Evolutionary conservation across 2,329 filamentous ascomycete genomes (phyloP).

Genomic region (Didymella keratinophila): DNA sequence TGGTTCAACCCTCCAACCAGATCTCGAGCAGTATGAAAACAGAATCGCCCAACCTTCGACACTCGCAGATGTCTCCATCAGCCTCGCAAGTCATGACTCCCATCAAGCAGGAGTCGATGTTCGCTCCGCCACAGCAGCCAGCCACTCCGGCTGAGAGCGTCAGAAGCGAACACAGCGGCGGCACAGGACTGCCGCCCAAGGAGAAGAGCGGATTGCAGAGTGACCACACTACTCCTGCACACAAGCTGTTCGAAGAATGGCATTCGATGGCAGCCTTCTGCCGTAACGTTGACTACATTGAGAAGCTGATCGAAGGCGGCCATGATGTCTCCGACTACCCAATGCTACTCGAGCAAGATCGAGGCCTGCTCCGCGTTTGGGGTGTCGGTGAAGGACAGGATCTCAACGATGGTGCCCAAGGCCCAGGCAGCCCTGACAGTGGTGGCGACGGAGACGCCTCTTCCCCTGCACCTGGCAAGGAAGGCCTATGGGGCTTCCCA

Average conservation of each 20-base stretch:
- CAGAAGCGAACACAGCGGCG: conserved; percentile 35
- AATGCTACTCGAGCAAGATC: conserved; percentile 75
- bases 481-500: conserved; percentile 60
- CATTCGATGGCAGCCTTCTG: conserved; percentile 63
- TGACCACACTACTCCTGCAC: conserved; percentile 90
- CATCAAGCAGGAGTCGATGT: conserved; percentile 42
- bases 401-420: conserved; percentile 58
- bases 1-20: conserved; percentile 25
- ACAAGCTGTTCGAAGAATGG: conserved; percentile 75
- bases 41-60: conserved; percentile 41
- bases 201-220: conserved; percentile 67
- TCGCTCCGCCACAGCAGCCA: conserved; percentile 37
- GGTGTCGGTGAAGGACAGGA: conserved; percentile 80
- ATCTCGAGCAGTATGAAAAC: conserved; percentile 45
- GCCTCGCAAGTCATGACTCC: conserved; percentile 37
- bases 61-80: conserved; percentile 40
- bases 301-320: conserved; percentile 60
- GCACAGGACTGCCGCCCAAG: conserved; percentile 26
- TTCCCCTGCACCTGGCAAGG: conserved; percentile 54
- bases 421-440: conserved; percentile 44
- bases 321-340: conserved; percentile 69
- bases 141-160: conserved; percentile 48
- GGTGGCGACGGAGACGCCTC: conserved; percentile 51
- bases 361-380: conserved; percentile 77
- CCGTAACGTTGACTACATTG: conserved; percentile 53